Evolutionary conservation across 805 yeast genomes (phyloP).

Genomic region (Sugiyamaella qingdaonensis): DNA sequence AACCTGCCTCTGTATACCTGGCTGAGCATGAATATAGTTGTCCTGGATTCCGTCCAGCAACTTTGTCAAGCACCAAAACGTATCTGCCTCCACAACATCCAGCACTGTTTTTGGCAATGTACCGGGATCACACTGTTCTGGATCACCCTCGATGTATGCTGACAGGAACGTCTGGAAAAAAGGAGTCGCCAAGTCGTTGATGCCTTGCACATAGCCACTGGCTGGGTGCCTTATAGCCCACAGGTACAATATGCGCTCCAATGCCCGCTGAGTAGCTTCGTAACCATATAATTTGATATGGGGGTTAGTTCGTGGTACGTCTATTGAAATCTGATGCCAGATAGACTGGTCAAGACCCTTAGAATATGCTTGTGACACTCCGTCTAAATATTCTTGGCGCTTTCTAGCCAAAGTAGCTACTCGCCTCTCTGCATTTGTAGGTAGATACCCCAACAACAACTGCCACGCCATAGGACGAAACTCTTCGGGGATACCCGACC

Average conservation of each 20-base stretch:
- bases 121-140: slow-evolving; percentile 60
- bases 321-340: slow-evolving; percentile 95
- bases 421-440: slow-evolving; percentile 77
- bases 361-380: slow-evolving; percentile 60
- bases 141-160: slow-evolving; percentile 51
- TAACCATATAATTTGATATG: slow-evolving; percentile 66
- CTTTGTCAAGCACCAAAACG: slow-evolving; percentile 94
- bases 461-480: slow-evolving; percentile 88
- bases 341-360: slow-evolving; percentile 67
- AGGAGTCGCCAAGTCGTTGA: slow-evolving; percentile 90
- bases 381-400: slow-evolving; percentile 79
- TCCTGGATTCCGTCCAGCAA: slow-evolving; percentile 92
- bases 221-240: slow-evolving; percentile 99
- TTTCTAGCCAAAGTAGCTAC: slow-evolving; percentile 66
- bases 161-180: slow-evolving; percentile 81
- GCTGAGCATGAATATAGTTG: slow-evolving; percentile 96
- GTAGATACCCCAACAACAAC: slow-evolving; percentile 80
- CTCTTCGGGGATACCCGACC: slow-evolving; percentile 90
- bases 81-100: slow-evolving; percentile 83
- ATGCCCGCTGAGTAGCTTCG: slow-evolving; percentile 67
- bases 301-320: slow-evolving; percentile 92
- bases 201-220: slow-evolving; percentile 96
- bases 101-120: slow-evolving; percentile 56
- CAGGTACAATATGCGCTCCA: slow-evolving; percentile 75
- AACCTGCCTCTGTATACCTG: slow-evolving; percentile 92